Evolutionary conservation across 2,329 filamentous ascomycete species (phyloP).

Genomic region (Microsporum audouinii): DNA sequence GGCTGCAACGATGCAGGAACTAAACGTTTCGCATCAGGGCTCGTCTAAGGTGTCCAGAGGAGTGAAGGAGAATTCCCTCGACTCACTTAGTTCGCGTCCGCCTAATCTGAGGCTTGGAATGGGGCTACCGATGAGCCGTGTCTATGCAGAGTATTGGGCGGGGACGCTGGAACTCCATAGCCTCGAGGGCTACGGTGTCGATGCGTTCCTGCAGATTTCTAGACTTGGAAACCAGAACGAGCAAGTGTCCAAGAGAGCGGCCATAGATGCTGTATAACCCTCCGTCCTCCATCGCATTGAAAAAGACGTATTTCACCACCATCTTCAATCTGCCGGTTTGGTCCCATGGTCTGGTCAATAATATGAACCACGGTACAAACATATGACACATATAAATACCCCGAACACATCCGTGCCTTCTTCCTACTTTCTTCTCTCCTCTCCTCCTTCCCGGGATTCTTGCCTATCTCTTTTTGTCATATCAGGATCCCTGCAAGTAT

Average conservation of each 20-base stretch:
- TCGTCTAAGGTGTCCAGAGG: conserved; percentile 9
- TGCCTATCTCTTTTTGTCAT: too few species aligned
- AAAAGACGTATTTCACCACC: background rate
- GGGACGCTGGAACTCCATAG: conserved; percentile 84
- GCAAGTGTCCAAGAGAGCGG: conserved; percentile 66
- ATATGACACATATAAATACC: too few species aligned
- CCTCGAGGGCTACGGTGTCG: conserved; percentile 87
- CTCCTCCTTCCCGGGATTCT: too few species aligned
- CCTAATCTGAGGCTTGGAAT: conserved; percentile 84
- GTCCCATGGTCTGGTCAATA: too few species aligned
- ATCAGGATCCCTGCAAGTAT: too few species aligned
- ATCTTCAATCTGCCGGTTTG: background rate
- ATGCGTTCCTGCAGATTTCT: conserved; percentile 91
- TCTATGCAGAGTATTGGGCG: conserved; percentile 98
- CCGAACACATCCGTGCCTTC: too few species aligned
- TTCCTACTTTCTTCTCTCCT: too few species aligned
- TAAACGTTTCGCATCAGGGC: conserved; percentile 39
- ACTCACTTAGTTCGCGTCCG: conserved; percentile 67
- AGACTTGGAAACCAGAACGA: conserved; percentile 98
- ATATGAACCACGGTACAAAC: too few species aligned
- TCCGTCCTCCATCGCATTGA: background rate
- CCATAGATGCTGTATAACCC: conserved; percentile 60
- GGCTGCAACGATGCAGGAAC: conserved; percentile 85
- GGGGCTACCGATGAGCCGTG: conserved; percentile 81
- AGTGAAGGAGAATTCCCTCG: conserved; percentile 55